Evolutionary conservation across 1,284 basidiomycete genomes (phyloP).

Genomic region (Cryptococcus sp.): DNA sequence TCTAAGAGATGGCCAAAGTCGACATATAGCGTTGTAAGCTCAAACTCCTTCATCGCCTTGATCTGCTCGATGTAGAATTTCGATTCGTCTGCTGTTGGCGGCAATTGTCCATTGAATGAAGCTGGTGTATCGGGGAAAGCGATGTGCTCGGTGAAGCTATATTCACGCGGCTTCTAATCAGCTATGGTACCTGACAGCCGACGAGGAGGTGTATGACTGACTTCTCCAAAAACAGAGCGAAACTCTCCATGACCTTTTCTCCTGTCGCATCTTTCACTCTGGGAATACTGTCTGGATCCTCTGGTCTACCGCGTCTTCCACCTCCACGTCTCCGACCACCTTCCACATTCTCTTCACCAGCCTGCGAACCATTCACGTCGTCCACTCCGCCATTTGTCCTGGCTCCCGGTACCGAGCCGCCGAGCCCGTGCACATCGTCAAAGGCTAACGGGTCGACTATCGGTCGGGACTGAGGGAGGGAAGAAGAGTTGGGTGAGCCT

Average conservation of each 20-base stretch:
- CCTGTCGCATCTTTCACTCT: slow-evolving; percentile 89
- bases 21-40: slow-evolving; percentile 92
- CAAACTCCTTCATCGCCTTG: slow-evolving; percentile 86
- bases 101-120: slow-evolving; percentile 59
- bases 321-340: slow-evolving; percentile 10
- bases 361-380: slow-evolving; percentile 14
- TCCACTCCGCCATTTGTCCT: slow-evolving; percentile 3
- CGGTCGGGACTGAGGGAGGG: slow-evolving; percentile 31
- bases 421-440: slow-evolving; percentile 46
- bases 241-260: slow-evolving; percentile 86
- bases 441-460: slow-evolving; percentile 44
- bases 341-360: slow-evolving; percentile 21
- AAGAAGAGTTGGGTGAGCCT: slow-evolving; percentile 34
- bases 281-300: slow-evolving; percentile 66
- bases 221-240: slow-evolving; percentile 87
- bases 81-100: slow-evolving; percentile 52
- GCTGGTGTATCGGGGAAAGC: slow-evolving; percentile 71
- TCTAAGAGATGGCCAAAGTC: slow-evolving; percentile 90
- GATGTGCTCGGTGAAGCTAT: slow-evolving; percentile 78
- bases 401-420: slow-evolving; percentile 27
- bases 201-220: slow-evolving; percentile 55
- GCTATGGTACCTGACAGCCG: slow-evolving; percentile 1
- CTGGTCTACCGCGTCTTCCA: slow-evolving; percentile 18
- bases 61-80: slow-evolving; percentile 87
- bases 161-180: not conserved